phyloP scores from a whole-genome alignment of 2,329 filamentous ascomycete species.

The Helotiales sp. region DNA sequence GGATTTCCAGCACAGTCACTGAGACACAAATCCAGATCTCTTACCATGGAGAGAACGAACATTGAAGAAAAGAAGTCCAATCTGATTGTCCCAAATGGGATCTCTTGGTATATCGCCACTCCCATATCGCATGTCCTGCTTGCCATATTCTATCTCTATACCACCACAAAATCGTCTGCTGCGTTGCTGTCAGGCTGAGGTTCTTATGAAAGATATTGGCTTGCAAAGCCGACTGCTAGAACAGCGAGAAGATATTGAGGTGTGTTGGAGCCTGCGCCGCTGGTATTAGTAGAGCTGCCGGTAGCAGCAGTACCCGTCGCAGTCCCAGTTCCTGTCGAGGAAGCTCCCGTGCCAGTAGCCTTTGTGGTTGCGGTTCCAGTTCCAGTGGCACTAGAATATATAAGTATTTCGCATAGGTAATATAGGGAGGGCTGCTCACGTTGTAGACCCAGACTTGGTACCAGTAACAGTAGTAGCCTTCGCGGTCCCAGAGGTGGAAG shows the following conservation, averaged over 20 bases:
- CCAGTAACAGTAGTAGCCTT: constrained; percentile 16
- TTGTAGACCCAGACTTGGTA: constrained; percentile 5
- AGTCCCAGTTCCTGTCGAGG: constrained; percentile 2
- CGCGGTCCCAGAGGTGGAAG: constrained; percentile 13
- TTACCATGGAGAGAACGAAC: background rate
- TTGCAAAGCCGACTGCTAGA: constrained; percentile 12
- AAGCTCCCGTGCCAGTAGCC: constrained; percentile 12
- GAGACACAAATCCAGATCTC: too few species aligned
- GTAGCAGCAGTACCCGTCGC: constrained; percentile 8
- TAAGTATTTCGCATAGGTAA: background rate
- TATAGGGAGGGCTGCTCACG: background rate
- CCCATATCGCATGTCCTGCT: background rate
- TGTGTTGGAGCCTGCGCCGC: constrained; percentile 7
- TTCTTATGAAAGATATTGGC: constrained; percentile 11
- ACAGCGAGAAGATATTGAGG: constrained; percentile 12
- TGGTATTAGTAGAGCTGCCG: constrained; percentile 1
- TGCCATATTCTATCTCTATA: background rate
- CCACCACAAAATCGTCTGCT: background rate
- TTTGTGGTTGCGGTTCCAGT: constrained; percentile 16
- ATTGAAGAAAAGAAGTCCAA: background rate
- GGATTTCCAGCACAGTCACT: background rate
- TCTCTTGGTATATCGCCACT: background rate
- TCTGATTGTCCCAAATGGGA: background rate
- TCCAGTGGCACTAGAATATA: background rate
- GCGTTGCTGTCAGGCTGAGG: background rate